Percentiles rank a stretch among this genome's conserved stretches.
Evolutionary conservation across 192 early-diverging fungal species (phyloP).

Genomic region (Entomortierella chlamydospora): DNA sequence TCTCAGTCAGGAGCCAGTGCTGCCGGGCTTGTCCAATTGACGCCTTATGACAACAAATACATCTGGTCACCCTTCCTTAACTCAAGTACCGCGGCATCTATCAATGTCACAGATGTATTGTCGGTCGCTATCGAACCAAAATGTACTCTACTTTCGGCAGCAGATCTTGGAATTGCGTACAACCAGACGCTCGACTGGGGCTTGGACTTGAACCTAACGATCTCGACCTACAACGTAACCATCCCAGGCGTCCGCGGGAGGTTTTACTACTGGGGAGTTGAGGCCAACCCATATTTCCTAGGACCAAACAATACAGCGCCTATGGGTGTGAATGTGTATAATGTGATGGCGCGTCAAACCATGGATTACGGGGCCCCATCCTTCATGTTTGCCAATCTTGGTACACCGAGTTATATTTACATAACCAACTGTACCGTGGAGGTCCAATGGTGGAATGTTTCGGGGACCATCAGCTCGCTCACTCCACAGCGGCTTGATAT

Average conservation of each 20-base stretch:
- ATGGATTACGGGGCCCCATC: background rate
- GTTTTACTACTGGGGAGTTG: background rate
- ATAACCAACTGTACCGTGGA: background rate
- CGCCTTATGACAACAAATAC: background rate
- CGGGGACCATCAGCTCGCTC: background rate
- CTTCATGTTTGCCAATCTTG: background rate
- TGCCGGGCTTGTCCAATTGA: background rate
- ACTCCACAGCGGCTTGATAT: background rate
- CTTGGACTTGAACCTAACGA: background rate
- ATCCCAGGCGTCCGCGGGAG: background rate
- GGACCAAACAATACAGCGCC: background rate
- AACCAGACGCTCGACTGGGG: background rate
- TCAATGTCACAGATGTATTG: background rate
- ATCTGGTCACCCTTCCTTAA: background rate
- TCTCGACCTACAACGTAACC: background rate
- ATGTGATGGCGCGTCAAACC: background rate
- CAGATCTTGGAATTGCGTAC: background rate
- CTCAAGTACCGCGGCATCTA: background rate
- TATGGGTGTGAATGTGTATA: background rate
- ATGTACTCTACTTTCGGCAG: background rate
- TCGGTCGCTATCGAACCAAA: background rate
- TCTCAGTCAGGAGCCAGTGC: background rate
- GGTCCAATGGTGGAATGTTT: background rate
- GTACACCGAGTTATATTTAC: background rate
- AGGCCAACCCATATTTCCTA: background rate